A percentile compares a stretch with the other conserved stretches of the same genome.
phyloP scores from a whole-genome alignment of 768 basidiomycete species.

The Plicaturopsis crispa region DNA sequence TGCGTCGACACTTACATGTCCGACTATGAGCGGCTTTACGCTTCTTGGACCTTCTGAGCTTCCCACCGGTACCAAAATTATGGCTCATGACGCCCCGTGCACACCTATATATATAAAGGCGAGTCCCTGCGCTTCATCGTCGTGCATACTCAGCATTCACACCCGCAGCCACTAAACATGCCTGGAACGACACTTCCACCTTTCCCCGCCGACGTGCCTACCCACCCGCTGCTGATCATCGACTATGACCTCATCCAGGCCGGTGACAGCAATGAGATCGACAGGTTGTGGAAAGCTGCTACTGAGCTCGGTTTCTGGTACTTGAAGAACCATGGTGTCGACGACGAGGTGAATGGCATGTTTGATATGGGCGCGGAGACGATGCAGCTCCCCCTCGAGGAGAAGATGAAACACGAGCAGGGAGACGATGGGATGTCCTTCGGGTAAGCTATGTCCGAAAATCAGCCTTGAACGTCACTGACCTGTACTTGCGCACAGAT shows the following conservation, averaged over 20 bases:
- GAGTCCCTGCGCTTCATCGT: too few species aligned
- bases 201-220: constrained; percentile 45
- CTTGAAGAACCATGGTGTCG: constrained; percentile 49
- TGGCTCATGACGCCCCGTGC: too few species aligned
- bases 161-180: not conserved
- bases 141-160: too few species aligned
- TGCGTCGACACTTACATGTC: too few species aligned
- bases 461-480: not conserved
- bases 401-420: constrained; percentile 53
- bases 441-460: constrained; percentile 18
- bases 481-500: constrained; percentile 19
- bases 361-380: constrained; percentile 49
- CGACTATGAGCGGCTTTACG: too few species aligned
- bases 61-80: too few species aligned
- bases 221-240: constrained; percentile 47
- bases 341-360: constrained; percentile 40
- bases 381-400: constrained; percentile 44
- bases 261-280: constrained; percentile 34
- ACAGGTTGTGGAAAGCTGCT: constrained; percentile 48
- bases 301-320: constrained; percentile 63
- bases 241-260: constrained; percentile 42
- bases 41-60: too few species aligned
- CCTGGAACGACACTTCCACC: constrained; percentile 16
- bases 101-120: too few species aligned
- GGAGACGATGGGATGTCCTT: constrained; percentile 38